Evolutionary conservation across 176 grass and related monocot species (phyloP).

Genomic region (bread wheat (Triticum aestivum)): DNA sequence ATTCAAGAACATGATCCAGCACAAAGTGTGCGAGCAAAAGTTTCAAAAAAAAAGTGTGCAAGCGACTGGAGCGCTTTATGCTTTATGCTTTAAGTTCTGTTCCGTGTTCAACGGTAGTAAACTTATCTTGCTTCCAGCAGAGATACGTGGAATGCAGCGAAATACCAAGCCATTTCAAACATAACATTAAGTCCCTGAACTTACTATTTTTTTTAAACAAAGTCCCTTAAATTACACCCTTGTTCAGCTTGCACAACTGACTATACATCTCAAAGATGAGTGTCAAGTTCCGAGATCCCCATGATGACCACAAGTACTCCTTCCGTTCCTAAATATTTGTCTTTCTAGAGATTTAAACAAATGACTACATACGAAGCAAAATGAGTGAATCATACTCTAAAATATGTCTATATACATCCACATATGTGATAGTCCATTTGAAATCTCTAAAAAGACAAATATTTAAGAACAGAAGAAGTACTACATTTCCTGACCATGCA

Average conservation of each 20-base stretch:
- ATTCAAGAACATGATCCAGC: no score
- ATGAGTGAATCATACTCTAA: no score
- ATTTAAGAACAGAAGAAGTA: no score
- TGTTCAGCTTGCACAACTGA: not conserved
- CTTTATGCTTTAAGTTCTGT: not conserved
- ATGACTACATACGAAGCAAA: no score
- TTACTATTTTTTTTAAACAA: no score
- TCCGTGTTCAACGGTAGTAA: not conserved
- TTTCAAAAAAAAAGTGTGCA: not conserved
- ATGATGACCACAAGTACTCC: not conserved
- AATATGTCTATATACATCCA: no score
- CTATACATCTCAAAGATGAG: not conserved
- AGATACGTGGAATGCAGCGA: not conserved
- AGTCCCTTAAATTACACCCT: not conserved
- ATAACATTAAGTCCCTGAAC: not conserved
- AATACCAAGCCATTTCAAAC: not conserved
- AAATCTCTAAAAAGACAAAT: no score
- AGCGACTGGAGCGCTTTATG: not conserved
- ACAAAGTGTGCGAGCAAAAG: no score
- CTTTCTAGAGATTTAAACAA: no score
- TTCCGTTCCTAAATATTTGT: no score
- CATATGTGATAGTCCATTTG: no score
- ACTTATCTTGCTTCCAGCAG: not conserved
- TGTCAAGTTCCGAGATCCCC: not conserved
- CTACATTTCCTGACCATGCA: not conserved